Percentiles rank a stretch among this genome's conserved stretches.
These are phyloP conservation scores for Elasticomyces elasticus DNA, from an alignment of 495 filamentous ascomycete species.

Conservation along the genomic window DNA sequence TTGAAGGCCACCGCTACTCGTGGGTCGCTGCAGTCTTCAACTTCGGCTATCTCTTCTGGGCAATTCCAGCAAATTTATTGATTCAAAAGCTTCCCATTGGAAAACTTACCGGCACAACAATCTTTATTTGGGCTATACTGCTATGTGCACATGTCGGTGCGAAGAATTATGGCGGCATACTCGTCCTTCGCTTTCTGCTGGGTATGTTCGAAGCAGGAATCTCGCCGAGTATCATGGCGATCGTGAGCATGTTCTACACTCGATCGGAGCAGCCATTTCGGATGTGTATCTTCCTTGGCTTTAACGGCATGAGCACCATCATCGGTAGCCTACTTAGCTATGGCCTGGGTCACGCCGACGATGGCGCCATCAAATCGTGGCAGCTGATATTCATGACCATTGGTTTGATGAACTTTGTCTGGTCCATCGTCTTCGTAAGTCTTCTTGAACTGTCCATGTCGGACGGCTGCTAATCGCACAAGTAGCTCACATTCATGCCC, in stretches of 20 bases:
- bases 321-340: slow-evolving; percentile 6
- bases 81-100: slow-evolving; percentile 11
- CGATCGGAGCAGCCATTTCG: slow-evolving; percentile 7
- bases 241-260: slow-evolving; percentile 16
- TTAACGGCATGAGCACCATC: slow-evolving; percentile 15
- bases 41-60: slow-evolving; percentile 10
- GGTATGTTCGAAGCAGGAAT: slow-evolving; percentile 12
- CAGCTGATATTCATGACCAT: slow-evolving; percentile 17
- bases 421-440: slow-evolving; percentile 10
- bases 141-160: neutral
- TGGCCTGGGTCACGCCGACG: slow-evolving; percentile 8
- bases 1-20: slow-evolving; percentile 9
- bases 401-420: slow-evolving; percentile 15
- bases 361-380: slow-evolving; percentile 1
- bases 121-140: slow-evolving; percentile 9
- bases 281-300: slow-evolving; percentile 25
- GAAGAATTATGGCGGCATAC: slow-evolving; percentile 9
- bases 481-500: slow-evolving; percentile 5
- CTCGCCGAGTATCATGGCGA: slow-evolving; percentile 10
- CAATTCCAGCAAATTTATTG: slow-evolving; percentile 8
- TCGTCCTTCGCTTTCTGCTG: slow-evolving; percentile 12
- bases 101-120: slow-evolving; percentile 2
- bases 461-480: neutral
- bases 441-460: neutral
- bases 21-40: slow-evolving; percentile 12